Percentiles rank a stretch among this genome's conserved stretches.
Evolutionary conservation across 768 basidiomycete genomes (phyloP).

Genomic region (Phlebiopsis flavidoalba): DNA sequence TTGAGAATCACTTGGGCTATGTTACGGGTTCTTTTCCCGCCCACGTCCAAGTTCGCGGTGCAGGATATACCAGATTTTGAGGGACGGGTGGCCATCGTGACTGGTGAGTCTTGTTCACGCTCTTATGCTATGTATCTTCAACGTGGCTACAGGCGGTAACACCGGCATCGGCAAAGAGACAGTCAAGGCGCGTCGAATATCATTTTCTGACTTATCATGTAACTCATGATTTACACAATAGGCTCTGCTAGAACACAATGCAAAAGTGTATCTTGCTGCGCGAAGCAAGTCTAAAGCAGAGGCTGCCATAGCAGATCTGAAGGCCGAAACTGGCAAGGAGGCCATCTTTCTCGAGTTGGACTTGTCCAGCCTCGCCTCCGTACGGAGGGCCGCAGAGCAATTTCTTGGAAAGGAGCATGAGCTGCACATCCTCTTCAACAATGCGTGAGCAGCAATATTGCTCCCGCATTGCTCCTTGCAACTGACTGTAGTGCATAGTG

Average conservation of each 20-base stretch:
- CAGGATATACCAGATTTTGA: slow-evolving; percentile 39
- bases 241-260: slow-evolving; percentile 39
- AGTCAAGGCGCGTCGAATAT: slow-evolving; percentile 36
- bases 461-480: not conserved
- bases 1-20: not conserved
- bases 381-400: slow-evolving; percentile 20
- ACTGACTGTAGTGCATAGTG: slow-evolving; percentile 16
- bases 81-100: slow-evolving; percentile 30
- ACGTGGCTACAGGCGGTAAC: slow-evolving; percentile 21
- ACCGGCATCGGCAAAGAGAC: slow-evolving; percentile 57
- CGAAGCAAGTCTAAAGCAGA: slow-evolving; percentile 21
- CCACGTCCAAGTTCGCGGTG: slow-evolving; percentile 8
- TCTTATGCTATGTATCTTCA: not conserved
- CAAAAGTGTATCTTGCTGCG: slow-evolving; percentile 28
- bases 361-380: slow-evolving; percentile 19
- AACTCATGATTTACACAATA: slow-evolving; percentile 12
- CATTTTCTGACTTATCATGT: no score
- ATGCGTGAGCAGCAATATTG: slow-evolving; percentile 8
- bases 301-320: slow-evolving; percentile 22
- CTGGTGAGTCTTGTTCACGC: slow-evolving; percentile 17
- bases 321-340: slow-evolving; percentile 24
- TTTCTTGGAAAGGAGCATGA: slow-evolving; percentile 19
- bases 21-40: not conserved
- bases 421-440: slow-evolving; percentile 21
- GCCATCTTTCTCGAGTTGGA: slow-evolving; percentile 24